These are phyloP conservation scores for Cytospora schulzeri DNA, from an alignment of 2,329 filamentous ascomycete species.

Conservation along the genomic window DNA sequence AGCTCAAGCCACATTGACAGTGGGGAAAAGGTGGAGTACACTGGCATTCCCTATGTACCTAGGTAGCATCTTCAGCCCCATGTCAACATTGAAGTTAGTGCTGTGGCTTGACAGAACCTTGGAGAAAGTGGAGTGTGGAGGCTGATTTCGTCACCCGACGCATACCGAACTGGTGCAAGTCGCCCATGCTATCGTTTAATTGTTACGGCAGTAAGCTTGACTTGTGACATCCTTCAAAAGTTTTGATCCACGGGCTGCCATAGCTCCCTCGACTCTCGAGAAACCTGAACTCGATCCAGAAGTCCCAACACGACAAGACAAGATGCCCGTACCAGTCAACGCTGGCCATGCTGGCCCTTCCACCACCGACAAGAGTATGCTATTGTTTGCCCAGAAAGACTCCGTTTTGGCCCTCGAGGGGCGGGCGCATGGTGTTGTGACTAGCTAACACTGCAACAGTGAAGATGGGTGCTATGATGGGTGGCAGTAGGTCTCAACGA, in stretches of 20 bases:
- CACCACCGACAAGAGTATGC: conserved; percentile 57
- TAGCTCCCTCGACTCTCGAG: conserved; percentile 2
- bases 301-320: conserved; percentile 20
- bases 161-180: not conserved
- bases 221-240: not conserved
- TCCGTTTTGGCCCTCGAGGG: conserved; percentile 12
- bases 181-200: not conserved
- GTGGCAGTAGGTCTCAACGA: conserved; percentile 73
- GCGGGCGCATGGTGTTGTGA: conserved; percentile 10
- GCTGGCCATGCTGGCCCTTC: conserved; percentile 46
- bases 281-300: not conserved
- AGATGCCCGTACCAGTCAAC: conserved; percentile 39
- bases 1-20: not conserved
- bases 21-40: no score
- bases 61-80: no score
- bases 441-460: conserved; percentile 56
- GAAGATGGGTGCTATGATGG: conserved; percentile 99
- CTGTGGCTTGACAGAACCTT: not conserved
- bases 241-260: not conserved
- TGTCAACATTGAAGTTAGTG: no score
- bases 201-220: not conserved
- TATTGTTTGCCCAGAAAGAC: not conserved
- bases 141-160: conserved; percentile 8
- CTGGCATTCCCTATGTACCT: no score
- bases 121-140: not conserved